Evolutionary conservation across 768 basidiomycete genomes (phyloP).

Genomic region (Leccinum subtestaceum): DNA sequence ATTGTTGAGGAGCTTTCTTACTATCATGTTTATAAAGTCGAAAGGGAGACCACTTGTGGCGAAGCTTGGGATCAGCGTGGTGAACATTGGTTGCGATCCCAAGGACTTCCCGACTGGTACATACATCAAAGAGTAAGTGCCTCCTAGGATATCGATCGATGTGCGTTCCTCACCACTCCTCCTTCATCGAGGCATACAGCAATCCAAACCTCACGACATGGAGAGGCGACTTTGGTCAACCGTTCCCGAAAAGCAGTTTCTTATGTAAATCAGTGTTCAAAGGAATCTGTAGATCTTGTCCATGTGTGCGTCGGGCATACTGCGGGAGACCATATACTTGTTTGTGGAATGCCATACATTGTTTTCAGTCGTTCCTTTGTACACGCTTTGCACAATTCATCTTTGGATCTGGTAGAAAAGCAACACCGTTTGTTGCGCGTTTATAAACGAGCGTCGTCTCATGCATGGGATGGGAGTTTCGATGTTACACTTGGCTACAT

Average conservation of each 20-base stretch:
- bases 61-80: not conserved
- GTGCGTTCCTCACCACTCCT: constrained; percentile 5
- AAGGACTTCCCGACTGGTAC: constrained; percentile 69
- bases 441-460: constrained; percentile 1
- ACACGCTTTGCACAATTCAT: constrained; percentile 8
- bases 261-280: constrained; percentile 52
- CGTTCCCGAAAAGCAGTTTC: constrained; percentile 66
- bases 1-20: too few relatives aligned
- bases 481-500: constrained; percentile 15
- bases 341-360: constrained; percentile 18
- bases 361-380: constrained; percentile 21
- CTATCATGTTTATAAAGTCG: constrained; percentile 49
- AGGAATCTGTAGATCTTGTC: constrained; percentile 5
- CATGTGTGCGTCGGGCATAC: constrained; percentile 6
- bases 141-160: not conserved
- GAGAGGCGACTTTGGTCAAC: constrained; percentile 58
- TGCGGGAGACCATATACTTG: not conserved
- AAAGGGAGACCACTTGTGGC: constrained; percentile 82
- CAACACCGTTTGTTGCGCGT: constrained; percentile 9
- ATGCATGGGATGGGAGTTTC: constrained; percentile 4
- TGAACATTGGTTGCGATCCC: constrained; percentile 87
- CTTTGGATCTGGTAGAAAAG: constrained; percentile 1
- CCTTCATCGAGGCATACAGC: constrained; percentile 64
- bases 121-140: constrained; percentile 73
- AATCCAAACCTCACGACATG: constrained; percentile 81